phyloP scores from a whole-genome alignment of 2,329 filamentous ascomycete genomes.

The Neofusicoccum parvum region DNA sequence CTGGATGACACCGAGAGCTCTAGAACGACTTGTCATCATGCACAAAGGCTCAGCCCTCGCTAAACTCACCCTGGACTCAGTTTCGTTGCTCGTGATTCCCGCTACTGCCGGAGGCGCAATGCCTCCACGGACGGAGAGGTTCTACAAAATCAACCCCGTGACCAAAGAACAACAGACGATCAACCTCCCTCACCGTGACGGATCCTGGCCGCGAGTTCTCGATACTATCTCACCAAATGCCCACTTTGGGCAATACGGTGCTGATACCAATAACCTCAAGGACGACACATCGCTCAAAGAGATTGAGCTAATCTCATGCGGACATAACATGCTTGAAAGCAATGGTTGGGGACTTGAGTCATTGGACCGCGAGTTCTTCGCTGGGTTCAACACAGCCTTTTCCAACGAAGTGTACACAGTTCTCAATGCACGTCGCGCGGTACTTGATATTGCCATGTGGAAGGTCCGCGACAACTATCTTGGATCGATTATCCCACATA shows the following conservation, averaged over 20 bases:
- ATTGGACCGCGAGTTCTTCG: constrained; percentile 30
- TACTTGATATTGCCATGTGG: constrained; percentile 42
- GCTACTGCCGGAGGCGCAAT: not conserved
- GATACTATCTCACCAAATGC: constrained; percentile 53
- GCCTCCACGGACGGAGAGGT: not conserved
- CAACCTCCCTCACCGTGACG: constrained; percentile 38
- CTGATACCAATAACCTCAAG: constrained; percentile 34
- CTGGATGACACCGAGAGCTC: constrained; percentile 64
- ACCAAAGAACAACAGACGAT: not conserved
- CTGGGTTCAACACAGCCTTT: constrained; percentile 29
- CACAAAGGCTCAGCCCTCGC: constrained; percentile 52
- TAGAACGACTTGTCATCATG: constrained; percentile 54
- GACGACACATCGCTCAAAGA: constrained; percentile 39
- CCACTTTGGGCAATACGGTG: constrained; percentile 46
- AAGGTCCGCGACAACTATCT: constrained; percentile 38
- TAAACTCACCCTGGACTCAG: constrained; percentile 62
- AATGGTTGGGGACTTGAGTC: constrained; percentile 36
- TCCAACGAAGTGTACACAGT: constrained; percentile 20
- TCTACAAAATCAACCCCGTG: not conserved
- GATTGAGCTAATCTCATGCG: constrained; percentile 62
- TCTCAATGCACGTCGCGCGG: constrained; percentile 27
- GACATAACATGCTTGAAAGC: constrained; percentile 46
- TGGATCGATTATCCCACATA: constrained; percentile 43
- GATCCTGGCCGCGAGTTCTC: constrained; percentile 55
- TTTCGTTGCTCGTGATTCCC: constrained; percentile 43